Evolutionary conservation across 1,139 yeast species (phyloP).

Genomic region (Saccharomyces hybrid): DNA sequence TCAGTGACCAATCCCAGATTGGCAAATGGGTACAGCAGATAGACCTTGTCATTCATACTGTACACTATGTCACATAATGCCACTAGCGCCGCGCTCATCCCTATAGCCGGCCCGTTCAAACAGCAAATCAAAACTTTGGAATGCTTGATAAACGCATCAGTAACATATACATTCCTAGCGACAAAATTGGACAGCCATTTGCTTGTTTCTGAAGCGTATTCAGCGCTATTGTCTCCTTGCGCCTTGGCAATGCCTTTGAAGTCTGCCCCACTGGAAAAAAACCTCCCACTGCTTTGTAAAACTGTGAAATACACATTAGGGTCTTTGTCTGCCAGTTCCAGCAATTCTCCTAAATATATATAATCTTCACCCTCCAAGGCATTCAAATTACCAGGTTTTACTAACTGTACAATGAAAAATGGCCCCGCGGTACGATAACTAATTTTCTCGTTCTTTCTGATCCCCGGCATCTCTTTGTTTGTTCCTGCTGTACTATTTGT

Average conservation of each 20-base stretch:
- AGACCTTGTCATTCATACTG: conserved; percentile 55
- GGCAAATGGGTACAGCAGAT: conserved; percentile 70
- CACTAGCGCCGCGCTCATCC: conserved; percentile 67
- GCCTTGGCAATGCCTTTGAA: conserved; percentile 36
- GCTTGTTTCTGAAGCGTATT: conserved; percentile 33
- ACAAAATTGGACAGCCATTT: conserved; percentile 50
- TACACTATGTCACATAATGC: conserved; percentile 71
- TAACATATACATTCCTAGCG: conserved; percentile 48
- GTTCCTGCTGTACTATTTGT: neutral
- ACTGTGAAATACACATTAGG: conserved; percentile 59
- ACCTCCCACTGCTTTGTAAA: conserved; percentile 64
- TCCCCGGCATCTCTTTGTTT: neutral
- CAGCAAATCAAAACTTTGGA: conserved; percentile 66
- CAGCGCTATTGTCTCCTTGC: conserved; percentile 5
- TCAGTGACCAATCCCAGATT: conserved; percentile 80
- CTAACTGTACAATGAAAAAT: conserved; percentile 51
- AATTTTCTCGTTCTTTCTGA: conserved; percentile 12
- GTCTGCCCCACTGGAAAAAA: conserved; percentile 84
- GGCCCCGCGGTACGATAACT: conserved; percentile 15
- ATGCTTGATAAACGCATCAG: conserved; percentile 65
- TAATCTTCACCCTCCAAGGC: conserved; percentile 66
- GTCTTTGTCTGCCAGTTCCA: conserved; percentile 62
- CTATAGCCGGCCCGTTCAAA: conserved; percentile 83
- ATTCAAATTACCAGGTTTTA: conserved; percentile 55
- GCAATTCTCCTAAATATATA: conserved; percentile 48